These are phyloP conservation scores for Cladosporium sp. DNA, from an alignment of 2,329 filamentous ascomycete species.

Conservation along the genomic window DNA sequence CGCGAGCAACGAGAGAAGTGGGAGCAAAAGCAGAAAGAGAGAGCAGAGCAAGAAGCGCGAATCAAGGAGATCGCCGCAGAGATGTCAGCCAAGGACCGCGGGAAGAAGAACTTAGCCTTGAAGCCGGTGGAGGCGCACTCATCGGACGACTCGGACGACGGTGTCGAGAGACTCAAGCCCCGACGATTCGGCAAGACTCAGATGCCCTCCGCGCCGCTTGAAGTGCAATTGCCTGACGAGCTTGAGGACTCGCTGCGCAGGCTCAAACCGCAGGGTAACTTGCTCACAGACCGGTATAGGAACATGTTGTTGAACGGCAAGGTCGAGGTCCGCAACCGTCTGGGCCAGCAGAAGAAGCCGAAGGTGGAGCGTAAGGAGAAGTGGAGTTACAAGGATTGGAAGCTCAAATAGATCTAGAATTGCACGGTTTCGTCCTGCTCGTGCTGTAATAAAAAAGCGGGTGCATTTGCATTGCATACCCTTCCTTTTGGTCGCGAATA, in stretches of 20 bases:
- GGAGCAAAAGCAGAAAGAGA: conserved; percentile 69
- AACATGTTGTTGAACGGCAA: conserved; percentile 86
- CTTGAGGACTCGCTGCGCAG: conserved; percentile 47
- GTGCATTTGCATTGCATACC: background rate
- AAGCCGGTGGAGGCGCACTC: conserved; percentile 17
- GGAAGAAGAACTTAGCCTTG: conserved; percentile 21
- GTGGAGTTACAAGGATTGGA: conserved; percentile 97
- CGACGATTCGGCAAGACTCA: conserved; percentile 69
- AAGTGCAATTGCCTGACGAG: conserved; percentile 48
- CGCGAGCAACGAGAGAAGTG: conserved; percentile 73
- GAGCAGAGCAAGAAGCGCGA: conserved; percentile 65
- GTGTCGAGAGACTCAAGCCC: conserved; percentile 53
- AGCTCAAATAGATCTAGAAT: conserved; percentile 37
- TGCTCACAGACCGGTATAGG: conserved; percentile 86
- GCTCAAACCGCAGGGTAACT: conserved; percentile 87
- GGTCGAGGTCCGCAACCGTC: conserved; percentile 74
- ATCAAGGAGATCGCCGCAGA: conserved; percentile 68
- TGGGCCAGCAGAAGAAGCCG: conserved; percentile 77
- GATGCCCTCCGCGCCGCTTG: conserved; percentile 62
- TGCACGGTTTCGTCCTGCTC: background rate
- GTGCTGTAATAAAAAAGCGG: background rate
- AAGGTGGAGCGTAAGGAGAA: conserved; percentile 86
- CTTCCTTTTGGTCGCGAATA: background rate
- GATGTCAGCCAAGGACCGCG: conserved; percentile 55
- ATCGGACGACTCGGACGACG: conserved; percentile 28